Evolutionary conservation across 2,329 filamentous ascomycete species (phyloP).

Genomic region (Aspergillus phoenicis): DNA sequence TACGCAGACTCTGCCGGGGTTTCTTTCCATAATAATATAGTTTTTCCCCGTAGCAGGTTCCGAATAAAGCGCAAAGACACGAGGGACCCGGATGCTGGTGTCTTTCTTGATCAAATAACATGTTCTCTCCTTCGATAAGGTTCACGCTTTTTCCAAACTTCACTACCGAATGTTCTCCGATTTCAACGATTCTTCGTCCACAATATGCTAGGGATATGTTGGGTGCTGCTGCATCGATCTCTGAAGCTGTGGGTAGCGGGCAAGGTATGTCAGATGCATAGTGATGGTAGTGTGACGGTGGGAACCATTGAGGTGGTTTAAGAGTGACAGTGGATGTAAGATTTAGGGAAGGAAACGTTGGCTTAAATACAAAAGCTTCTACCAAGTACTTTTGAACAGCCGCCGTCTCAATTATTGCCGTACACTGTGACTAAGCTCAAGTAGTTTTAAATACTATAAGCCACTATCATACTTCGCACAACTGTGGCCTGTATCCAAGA

Average conservation of each 20-base stretch:
- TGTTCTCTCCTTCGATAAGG: slow-evolving; percentile 36
- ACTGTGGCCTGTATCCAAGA: too few species aligned
- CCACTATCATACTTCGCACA: too few species aligned
- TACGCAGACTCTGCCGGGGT: slow-evolving; percentile 22
- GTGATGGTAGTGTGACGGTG: not conserved
- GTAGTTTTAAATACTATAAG: too few species aligned
- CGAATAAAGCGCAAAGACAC: slow-evolving; percentile 36
- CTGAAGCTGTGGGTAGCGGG: not conserved
- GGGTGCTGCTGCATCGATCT: slow-evolving; percentile 4
- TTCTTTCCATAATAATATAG: slow-evolving; percentile 37
- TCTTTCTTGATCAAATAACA: slow-evolving; percentile 32
- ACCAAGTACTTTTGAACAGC: too few species aligned
- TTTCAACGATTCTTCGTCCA: slow-evolving; percentile 12
- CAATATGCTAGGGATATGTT: slow-evolving; percentile 4
- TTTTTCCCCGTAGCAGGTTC: slow-evolving; percentile 23
- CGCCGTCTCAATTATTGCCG: too few species aligned
- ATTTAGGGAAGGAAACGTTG: too few species aligned
- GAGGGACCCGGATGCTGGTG: slow-evolving; percentile 32
- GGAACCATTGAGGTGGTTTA: not conserved
- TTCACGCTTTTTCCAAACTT: slow-evolving; percentile 27
- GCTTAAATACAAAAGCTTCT: too few species aligned
- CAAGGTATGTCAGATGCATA: slow-evolving; percentile 1
- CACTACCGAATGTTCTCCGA: slow-evolving; percentile 12
- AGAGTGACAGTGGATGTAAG: too few species aligned
- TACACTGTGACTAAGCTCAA: too few species aligned